phyloP scores from a whole-genome alignment of 495 filamentous ascomycete genomes.

The Neurospora intermedia region DNA sequence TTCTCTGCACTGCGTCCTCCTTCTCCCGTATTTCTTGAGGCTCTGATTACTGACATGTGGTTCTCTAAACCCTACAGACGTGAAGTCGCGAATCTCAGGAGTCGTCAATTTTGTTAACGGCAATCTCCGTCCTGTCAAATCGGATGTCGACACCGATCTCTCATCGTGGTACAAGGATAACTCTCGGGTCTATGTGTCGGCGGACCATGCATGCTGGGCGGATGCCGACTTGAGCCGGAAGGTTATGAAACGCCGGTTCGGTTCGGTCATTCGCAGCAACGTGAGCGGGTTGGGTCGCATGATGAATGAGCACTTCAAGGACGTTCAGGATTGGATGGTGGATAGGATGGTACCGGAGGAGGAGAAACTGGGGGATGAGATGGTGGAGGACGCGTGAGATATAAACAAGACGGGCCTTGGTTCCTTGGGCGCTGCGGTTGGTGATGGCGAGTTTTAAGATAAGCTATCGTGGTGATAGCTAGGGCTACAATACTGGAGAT shows the following conservation, averaged over 20 bases:
- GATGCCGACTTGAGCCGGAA: constrained; percentile 42
- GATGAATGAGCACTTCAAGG: constrained; percentile 47
- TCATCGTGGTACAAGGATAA: constrained; percentile 65
- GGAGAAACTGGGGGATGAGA: constrained; percentile 18
- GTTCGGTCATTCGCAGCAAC: constrained; percentile 45
- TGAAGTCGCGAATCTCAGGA: constrained; percentile 34
- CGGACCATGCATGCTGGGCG: constrained; percentile 61
- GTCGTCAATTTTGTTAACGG: constrained; percentile 51
- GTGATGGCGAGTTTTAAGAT: too few relatives aligned
- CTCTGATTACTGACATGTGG: constrained; percentile 1
- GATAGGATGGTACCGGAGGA: constrained; percentile 27
- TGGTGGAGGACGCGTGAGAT: neutral
- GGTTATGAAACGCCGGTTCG: constrained; percentile 56
- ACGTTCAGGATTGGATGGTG: constrained; percentile 46
- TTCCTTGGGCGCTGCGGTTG: too few relatives aligned
- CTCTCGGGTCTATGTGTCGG: constrained; percentile 62
- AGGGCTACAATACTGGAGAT: neutral
- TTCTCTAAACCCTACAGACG: constrained; percentile 19
- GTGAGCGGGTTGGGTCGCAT: constrained; percentile 49
- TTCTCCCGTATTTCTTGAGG: neutral
- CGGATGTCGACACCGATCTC: constrained; percentile 50
- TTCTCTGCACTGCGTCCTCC: neutral
- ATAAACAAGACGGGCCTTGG: too few relatives aligned
- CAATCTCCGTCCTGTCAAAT: constrained; percentile 54
- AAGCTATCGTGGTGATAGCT: neutral